Evolutionary conservation across 352 stramenopile species (phyloP), one percentile per base, ranked within the genome.

Genomic region (Globisporangium alternatum): DNA sequence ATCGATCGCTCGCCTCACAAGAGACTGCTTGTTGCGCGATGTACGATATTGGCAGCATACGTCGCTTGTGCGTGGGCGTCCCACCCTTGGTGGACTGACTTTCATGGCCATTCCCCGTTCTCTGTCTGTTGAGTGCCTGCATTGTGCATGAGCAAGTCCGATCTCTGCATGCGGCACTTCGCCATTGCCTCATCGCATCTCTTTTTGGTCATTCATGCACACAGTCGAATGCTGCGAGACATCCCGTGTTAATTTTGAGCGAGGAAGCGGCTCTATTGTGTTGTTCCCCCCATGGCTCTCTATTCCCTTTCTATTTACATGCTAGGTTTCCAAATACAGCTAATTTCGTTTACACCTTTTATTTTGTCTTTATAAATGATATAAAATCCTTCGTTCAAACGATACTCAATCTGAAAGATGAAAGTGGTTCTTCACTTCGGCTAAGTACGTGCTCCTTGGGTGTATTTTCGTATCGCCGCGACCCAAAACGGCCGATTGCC

Each of bases 401-500:
- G 28, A 41, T 43, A 28, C 51, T 41, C 30, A 22, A 39, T 56
- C 7, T 19, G 19, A 8, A 19, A 43, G 51, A 22, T 19, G 0
- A 35, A 54, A 30, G 22, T n/a, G 25, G 9, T 12, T n/a, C 30
- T 19, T 56, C 30, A 21, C 51, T 25, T 56, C 51, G 9, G 17
- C 30, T 43, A 56, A 56, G 19, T 56, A 56, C 51, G 30, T 13
- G 15, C 5, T 28, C 17, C 17, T 47, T 56, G 5, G 30, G 51
- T 19, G 30, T 56, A 56, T 56, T 56, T 56, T 43, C 51, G 30
- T n/a, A 56, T 56, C 30, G 9, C 25, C 51, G 21, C 31, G 28
- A 39, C 25, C 28, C 30, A 56, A 39, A 56, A 56, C 51, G 30
- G 35, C 51, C 28, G 51, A 56, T 41, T 56, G 49, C 28, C 49